Conservation (phyloP, 371 early-diverging fungal species). For the Syncephalastrum monosporum region DNA sequence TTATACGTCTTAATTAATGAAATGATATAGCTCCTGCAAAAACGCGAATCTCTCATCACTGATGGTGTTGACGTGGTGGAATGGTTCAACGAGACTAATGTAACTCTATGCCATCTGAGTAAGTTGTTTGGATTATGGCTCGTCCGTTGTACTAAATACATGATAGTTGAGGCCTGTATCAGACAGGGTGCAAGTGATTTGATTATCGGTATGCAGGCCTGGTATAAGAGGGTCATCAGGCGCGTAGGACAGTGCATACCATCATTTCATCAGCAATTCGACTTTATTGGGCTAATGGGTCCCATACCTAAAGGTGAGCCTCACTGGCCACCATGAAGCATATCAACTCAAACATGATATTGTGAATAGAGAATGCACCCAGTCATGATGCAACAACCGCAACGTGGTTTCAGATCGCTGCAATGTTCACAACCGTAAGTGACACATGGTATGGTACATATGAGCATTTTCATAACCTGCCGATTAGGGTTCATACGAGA, state of each 20-base stretch:
- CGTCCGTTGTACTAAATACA: neutral
- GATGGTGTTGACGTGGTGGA: slow-evolving; percentile 10
- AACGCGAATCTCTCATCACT: slow-evolving; percentile 19
- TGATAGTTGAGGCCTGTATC: slow-evolving; percentile 32
- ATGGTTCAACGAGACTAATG: slow-evolving; percentile 29
- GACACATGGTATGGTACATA: neutral
- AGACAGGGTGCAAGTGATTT: slow-evolving; percentile 28
- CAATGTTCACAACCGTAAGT: slow-evolving; percentile 34
- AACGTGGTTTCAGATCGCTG: slow-evolving; percentile 39
- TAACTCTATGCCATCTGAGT: slow-evolving; percentile 25
- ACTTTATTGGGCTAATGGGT: slow-evolving; percentile 30
- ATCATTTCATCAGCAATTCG: slow-evolving; percentile 24
- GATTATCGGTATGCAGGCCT: slow-evolving; percentile 38
- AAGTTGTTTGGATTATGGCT: neutral
- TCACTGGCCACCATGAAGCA: too few species aligned
- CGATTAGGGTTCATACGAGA: slow-evolving; percentile 32
- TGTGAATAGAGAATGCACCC: neutral
- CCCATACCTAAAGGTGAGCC: slow-evolving; percentile 15
- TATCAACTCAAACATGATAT: neutral
- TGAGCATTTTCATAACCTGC: neutral
- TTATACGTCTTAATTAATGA: neutral
- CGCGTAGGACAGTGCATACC: slow-evolving; percentile 11
- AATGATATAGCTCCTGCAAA: slow-evolving; percentile 10
- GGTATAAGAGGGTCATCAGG: slow-evolving; percentile 33
- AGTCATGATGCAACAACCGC: neutral